Percentiles rank a stretch among this genome's conserved stretches.
Evolutionary conservation across 2,329 filamentous ascomycete species (phyloP).

Genomic region (Zarea fungicola): DNA sequence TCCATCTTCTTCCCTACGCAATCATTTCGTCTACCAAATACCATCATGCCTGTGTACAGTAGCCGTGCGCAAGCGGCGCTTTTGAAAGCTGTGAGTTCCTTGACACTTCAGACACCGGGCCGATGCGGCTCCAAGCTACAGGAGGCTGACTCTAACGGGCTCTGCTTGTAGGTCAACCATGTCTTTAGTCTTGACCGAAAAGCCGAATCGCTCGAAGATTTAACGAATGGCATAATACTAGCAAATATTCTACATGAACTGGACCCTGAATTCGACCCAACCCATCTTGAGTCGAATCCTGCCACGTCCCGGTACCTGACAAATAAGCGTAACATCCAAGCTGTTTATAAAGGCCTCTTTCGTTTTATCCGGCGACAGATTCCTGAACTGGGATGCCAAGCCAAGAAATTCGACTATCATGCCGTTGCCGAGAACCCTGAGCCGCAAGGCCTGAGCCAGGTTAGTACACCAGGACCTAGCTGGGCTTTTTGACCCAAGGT

Average conservation of each 20-base stretch:
- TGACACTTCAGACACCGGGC: no score
- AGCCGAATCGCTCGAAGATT: conserved; percentile 45
- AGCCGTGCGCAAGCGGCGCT: conserved; percentile 48
- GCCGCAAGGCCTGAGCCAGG: conserved; percentile 49
- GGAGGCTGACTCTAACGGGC: neutral
- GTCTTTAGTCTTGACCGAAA: conserved; percentile 41
- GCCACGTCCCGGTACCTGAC: conserved; percentile 40
- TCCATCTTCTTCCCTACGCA: neutral
- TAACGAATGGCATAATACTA: conserved; percentile 50
- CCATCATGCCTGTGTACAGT: conserved; percentile 33
- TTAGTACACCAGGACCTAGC: no score
- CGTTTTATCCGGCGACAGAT: conserved; percentile 51
- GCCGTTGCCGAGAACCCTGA: conserved; percentile 53
- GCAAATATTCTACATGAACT: conserved; percentile 54
- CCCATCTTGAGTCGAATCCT: conserved; percentile 45
- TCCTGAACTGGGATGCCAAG: conserved; percentile 45
- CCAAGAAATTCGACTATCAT: conserved; percentile 51
- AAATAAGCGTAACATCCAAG: conserved; percentile 48
- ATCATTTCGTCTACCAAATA: neutral
- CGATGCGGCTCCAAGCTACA: no score
- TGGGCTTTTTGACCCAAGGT: neutral
- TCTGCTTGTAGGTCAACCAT: conserved; percentile 25
- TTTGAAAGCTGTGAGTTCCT: conserved; percentile 45
- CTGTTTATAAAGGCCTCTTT: conserved; percentile 49
- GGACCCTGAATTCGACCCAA: conserved; percentile 50